Conservation (phyloP, 306 rosid species). For the Vachellia collinsii region DNA sequence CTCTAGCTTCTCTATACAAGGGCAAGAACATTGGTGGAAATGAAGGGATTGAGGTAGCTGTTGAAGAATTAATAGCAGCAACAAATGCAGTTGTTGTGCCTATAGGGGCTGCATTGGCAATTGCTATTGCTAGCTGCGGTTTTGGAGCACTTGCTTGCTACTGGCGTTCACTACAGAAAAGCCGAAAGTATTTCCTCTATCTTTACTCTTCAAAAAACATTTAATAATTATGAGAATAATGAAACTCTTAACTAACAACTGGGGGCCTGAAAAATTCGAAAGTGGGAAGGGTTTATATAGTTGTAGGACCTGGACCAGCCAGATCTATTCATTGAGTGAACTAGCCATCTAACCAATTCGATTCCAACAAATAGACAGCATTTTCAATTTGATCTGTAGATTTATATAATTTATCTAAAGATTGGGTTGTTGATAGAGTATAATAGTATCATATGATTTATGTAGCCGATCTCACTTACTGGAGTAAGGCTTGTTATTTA, state of each 20-base stretch:
- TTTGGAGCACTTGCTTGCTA: constrained; percentile 97
- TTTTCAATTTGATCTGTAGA: background rate
- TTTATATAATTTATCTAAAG: no score
- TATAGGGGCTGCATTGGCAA: constrained; percentile 92
- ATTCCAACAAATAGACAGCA: background rate
- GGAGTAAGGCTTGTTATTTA: no score
- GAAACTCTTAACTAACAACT: constrained; percentile 53
- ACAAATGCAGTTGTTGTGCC: constrained; percentile 85
- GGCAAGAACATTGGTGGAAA: constrained; percentile 47
- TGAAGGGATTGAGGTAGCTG: constrained; percentile 36
- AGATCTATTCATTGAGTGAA: background rate
- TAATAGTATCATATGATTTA: no score
- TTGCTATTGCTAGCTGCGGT: constrained; percentile 96
- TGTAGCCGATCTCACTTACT: no score
- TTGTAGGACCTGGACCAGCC: no score
- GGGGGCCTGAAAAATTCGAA: constrained; percentile 29
- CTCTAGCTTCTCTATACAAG: constrained; percentile 63
- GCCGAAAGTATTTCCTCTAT: constrained; percentile 97
- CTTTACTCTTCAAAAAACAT: constrained; percentile 93
- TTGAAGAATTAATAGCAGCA: constrained; percentile 63
- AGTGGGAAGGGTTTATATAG: constrained; percentile 17
- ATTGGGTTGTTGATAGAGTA: no score
- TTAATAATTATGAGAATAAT: constrained; percentile 92
- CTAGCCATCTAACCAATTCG: background rate
- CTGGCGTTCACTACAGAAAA: constrained; percentile 99